Conservation (phyloP, 768 basidiomycete genomes). For the Podaxis rugospora region DNA sequence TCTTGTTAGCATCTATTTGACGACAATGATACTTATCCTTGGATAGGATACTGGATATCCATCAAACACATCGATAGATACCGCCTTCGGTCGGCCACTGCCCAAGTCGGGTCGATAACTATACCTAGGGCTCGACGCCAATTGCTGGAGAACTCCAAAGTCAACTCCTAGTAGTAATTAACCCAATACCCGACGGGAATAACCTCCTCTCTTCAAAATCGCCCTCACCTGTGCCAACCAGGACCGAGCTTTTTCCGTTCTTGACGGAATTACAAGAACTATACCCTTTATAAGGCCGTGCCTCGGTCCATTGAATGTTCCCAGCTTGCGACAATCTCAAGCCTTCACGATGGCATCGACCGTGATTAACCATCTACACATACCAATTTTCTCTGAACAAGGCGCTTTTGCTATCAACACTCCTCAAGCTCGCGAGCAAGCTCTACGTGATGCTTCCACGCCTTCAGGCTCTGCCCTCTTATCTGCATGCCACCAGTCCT, state of each 20-base stretch:
- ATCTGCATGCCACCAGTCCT: slow-evolving; percentile 45
- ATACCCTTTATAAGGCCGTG: slow-evolving; percentile 10
- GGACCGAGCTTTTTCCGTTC: neutral
- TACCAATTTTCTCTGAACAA: slow-evolving; percentile 59
- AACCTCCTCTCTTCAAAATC: neutral
- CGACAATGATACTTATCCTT: neutral
- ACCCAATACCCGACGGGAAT: neutral
- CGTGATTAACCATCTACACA: slow-evolving; percentile 14
- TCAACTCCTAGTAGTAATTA: neutral
- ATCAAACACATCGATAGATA: neutral
- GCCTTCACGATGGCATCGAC: slow-evolving; percentile 14
- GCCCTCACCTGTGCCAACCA: neutral
- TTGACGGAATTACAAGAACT: slow-evolving; percentile 12
- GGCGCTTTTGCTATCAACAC: slow-evolving; percentile 35
- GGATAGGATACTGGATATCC: neutral
- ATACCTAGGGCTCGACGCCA: neutral
- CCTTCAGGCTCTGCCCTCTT: slow-evolving; percentile 40
- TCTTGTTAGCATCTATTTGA: neutral
- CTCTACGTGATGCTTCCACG: slow-evolving; percentile 36
- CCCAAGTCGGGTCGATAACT: no score
- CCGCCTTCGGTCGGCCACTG: no score
- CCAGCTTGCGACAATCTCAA: slow-evolving; percentile 26
- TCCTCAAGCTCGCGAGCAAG: slow-evolving; percentile 29
- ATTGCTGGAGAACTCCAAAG: neutral
- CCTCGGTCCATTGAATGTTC: slow-evolving; percentile 14